Evolutionary conservation across 805 yeast species (phyloP).

Genomic region (Zygotorulaspora chibaensis): DNA sequence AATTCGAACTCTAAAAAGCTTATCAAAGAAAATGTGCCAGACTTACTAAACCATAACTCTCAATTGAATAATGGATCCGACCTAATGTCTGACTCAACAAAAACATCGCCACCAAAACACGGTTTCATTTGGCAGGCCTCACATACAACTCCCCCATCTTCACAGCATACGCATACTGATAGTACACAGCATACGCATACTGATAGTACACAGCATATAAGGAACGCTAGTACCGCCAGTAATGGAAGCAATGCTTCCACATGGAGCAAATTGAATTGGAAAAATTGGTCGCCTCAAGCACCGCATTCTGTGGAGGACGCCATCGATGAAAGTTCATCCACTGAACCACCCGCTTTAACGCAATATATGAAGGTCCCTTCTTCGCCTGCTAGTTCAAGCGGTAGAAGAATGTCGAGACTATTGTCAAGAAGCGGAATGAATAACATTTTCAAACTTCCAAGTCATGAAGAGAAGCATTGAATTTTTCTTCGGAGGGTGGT

Average conservation of each 20-base stretch:
- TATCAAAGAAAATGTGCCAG: constrained; percentile 1
- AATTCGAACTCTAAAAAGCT: constrained; percentile 6
- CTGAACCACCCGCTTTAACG: constrained; percentile 3
- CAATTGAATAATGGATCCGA: background rate
- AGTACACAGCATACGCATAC: constrained; percentile 4
- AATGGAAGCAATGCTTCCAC: constrained; percentile 17
- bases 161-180: constrained; percentile 2
- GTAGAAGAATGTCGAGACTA: constrained; percentile 27
- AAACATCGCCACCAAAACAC: constrained; percentile 25
- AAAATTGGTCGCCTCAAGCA: constrained; percentile 13
- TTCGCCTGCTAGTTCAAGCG: constrained; percentile 13
- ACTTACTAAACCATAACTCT: background rate
- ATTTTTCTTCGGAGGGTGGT: background rate
- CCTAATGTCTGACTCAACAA: background rate
- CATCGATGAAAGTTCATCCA: constrained; percentile 4
- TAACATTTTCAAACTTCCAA: constrained; percentile 25
- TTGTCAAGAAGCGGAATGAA: constrained; percentile 29
- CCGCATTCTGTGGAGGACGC: constrained; percentile 3
- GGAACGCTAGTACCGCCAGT: constrained; percentile 22
- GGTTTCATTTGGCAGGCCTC: constrained; percentile 27
- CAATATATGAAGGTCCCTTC: constrained; percentile 9
- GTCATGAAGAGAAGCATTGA: constrained; percentile 20
- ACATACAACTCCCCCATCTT: constrained; percentile 3
- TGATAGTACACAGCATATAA: constrained; percentile 4
- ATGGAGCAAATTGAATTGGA: constrained; percentile 20